Conservation (phyloP, 1,284 basidiomycete species). For the Inonotus obliquus region DNA sequence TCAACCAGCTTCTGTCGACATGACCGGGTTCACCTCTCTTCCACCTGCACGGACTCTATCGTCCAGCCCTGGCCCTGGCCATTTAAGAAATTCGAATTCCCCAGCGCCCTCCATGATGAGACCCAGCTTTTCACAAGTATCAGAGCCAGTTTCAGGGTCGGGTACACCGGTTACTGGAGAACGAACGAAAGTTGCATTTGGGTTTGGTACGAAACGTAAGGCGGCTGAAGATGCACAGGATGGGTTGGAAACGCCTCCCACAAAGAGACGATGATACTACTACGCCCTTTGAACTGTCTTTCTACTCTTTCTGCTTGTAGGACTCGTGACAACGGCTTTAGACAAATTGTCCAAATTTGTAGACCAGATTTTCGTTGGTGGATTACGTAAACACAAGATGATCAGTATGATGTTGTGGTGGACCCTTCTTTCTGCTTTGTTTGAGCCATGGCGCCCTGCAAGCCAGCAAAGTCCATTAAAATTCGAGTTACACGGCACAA, state of each 20-base stretch:
- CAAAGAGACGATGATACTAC: conserved; percentile 35
- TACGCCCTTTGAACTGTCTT: not conserved
- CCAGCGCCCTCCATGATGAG: conserved; percentile 48
- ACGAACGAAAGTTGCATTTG: conserved; percentile 69
- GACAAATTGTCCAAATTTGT: not conserved
- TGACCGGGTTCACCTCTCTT: conserved; percentile 63
- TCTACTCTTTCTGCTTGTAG: not conserved
- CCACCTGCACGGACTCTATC: conserved; percentile 47
- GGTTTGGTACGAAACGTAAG: conserved; percentile 73
- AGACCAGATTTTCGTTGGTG: not conserved
- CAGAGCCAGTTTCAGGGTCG: conserved; percentile 40
- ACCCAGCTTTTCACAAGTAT: conserved; percentile 74
- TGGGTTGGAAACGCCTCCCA: conserved; percentile 38
- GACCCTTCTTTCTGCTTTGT: not conserved
- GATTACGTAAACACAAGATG: not conserved
- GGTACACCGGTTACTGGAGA: conserved; percentile 54
- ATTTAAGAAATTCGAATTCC: conserved; percentile 51
- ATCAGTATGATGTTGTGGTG: not conserved
- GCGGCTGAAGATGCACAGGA: conserved; percentile 49
- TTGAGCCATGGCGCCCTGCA: conserved; percentile 49
- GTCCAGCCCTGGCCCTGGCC: conserved; percentile 40
- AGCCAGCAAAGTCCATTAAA: conserved; percentile 47
- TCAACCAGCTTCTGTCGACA: conserved; percentile 42
- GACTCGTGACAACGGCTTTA: not conserved
- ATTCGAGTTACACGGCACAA: conserved; percentile 70